Evolutionary conservation across 2,329 filamentous ascomycete genomes (phyloP).

Genomic region (Xylaria sp.): DNA sequence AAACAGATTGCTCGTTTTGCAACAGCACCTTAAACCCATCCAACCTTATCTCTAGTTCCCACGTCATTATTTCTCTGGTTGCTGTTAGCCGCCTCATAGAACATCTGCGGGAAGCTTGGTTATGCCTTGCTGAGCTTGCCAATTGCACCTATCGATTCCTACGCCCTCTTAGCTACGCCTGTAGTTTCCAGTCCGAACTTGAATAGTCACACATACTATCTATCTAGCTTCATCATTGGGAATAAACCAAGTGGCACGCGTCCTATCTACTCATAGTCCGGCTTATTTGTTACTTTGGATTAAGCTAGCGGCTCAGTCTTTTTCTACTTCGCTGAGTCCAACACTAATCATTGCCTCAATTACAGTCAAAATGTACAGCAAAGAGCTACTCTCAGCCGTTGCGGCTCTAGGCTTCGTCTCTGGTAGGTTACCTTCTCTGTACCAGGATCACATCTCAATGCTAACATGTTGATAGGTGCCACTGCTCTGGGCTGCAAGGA

Average conservation of each 20-base stretch:
- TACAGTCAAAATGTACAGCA: conserved; percentile 57
- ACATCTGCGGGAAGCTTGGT: background rate
- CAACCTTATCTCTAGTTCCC: background rate
- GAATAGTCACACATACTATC: conserved; percentile 23
- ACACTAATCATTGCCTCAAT: conserved; percentile 18
- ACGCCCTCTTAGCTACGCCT: background rate
- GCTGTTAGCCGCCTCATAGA: background rate
- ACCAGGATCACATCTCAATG: too few species aligned
- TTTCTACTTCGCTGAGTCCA: background rate
- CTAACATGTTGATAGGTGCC: conserved; percentile 40
- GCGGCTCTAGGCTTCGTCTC: conserved; percentile 57
- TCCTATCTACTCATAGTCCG: conserved; percentile 13
- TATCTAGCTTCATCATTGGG: conserved; percentile 27
- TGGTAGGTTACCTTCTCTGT: conserved; percentile 50
- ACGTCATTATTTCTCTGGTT: background rate
- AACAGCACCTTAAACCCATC: background rate
- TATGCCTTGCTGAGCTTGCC: conserved; percentile 10
- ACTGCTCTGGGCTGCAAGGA: conserved; percentile 49
- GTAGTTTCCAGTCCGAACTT: background rate
- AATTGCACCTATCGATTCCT: background rate
- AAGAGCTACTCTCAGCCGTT: conserved; percentile 57
- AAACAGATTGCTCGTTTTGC: background rate
- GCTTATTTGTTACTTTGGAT: conserved; percentile 2
- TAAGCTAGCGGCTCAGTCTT: background rate
- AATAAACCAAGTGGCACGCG: conserved; percentile 11